Conservation (phyloP, 805 yeast species). For the Metschnikowia vanudenii region DNA sequence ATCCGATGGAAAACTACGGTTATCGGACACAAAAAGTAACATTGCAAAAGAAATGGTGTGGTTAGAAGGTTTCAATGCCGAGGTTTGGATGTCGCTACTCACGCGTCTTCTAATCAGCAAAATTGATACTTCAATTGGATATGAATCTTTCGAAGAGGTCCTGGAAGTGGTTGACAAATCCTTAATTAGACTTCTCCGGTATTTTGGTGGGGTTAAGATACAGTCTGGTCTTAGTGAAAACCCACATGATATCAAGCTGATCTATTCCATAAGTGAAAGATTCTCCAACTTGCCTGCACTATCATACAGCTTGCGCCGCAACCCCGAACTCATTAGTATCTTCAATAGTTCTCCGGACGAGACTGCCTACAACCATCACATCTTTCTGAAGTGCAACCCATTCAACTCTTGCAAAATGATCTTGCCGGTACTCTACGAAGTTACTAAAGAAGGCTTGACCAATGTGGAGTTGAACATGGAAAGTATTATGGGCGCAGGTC, state of each 20-base stretch:
- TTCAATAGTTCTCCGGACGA: constrained; percentile 48
- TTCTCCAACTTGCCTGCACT: constrained; percentile 31
- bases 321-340: constrained; percentile 35
- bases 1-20: constrained; percentile 16
- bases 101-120: constrained; percentile 34
- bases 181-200: constrained; percentile 25
- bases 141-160: constrained; percentile 29
- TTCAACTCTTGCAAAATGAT: constrained; percentile 25
- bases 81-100: constrained; percentile 30
- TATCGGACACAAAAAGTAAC: constrained; percentile 21
- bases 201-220: constrained; percentile 28
- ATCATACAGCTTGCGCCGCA: constrained; percentile 34
- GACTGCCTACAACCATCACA: constrained; percentile 40
- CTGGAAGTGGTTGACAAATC: constrained; percentile 27
- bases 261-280: constrained; percentile 25
- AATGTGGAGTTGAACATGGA: constrained; percentile 20
- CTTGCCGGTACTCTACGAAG: constrained; percentile 29
- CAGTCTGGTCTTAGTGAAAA: constrained; percentile 14
- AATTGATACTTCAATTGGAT: constrained; percentile 36
- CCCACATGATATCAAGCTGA: constrained; percentile 24
- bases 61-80: constrained; percentile 33
- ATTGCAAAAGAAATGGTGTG: constrained; percentile 28
- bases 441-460: neutral
- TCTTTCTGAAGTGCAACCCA: constrained; percentile 24
- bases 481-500: neutral